These are phyloP conservation scores for Schizophyllum amplum DNA, from an alignment of 1,284 basidiomycete species.

Conservation along the genomic window DNA sequence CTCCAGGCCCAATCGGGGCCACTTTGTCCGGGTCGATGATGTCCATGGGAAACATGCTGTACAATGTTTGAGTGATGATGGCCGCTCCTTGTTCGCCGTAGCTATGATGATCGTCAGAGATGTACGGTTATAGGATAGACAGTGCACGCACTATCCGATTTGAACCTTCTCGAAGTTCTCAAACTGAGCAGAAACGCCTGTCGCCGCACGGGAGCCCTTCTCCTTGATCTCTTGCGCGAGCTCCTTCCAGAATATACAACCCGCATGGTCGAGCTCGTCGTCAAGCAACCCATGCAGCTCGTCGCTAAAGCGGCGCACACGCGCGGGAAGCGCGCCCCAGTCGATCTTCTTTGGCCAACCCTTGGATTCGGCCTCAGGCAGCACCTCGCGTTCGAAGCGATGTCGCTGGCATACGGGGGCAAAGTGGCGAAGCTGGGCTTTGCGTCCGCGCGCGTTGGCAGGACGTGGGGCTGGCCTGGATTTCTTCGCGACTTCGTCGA, in stretches of 20 bases:
- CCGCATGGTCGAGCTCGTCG: slow-evolving; percentile 35
- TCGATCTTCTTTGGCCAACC: slow-evolving; percentile 73
- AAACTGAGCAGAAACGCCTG: slow-evolving; percentile 64
- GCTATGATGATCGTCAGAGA: slow-evolving; percentile 27
- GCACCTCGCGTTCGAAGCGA: slow-evolving; percentile 58
- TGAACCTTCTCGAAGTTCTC: slow-evolving; percentile 68
- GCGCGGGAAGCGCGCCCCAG: slow-evolving; percentile 43
- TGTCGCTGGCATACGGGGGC: slow-evolving; percentile 69
- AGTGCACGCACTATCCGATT: slow-evolving; percentile 66
- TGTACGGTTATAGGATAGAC: slow-evolving; percentile 2
- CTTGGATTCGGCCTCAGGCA: slow-evolving; percentile 57
- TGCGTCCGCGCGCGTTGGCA: slow-evolving; percentile 60
- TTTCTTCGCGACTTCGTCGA: slow-evolving; percentile 39
- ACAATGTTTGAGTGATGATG: slow-evolving; percentile 69
- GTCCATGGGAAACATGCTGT: slow-evolving; percentile 61
- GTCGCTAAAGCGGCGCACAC: slow-evolving; percentile 42
- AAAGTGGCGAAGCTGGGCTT: slow-evolving; percentile 52
- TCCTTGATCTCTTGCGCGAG: slow-evolving; percentile 49
- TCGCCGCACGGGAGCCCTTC: slow-evolving; percentile 55
- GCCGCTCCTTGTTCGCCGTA: slow-evolving; percentile 75
- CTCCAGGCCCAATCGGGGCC: slow-evolving; percentile 54
- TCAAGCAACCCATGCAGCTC: slow-evolving; percentile 42
- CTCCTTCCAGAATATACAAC: slow-evolving; percentile 62
- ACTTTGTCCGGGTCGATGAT: slow-evolving; percentile 43
- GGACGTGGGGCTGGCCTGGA: slow-evolving; percentile 55